These are phyloP conservation scores for Hygrocybe coccinea DNA, from an alignment of 768 basidiomycete genomes.

Conservation along the genomic window DNA sequence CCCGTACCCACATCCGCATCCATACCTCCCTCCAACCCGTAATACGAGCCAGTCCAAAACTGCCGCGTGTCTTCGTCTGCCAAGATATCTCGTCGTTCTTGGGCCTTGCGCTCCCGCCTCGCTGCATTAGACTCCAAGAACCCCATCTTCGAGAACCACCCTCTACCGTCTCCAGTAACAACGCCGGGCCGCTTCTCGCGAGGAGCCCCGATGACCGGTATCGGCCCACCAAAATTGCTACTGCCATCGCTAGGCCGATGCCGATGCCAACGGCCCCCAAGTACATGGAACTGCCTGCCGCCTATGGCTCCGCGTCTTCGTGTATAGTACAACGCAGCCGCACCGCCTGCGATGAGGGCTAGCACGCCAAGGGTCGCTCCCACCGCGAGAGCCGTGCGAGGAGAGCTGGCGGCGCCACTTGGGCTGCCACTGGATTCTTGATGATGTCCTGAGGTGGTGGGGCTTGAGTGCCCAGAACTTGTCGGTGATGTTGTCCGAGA, in stretches of 20 bases:
- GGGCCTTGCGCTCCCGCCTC: constrained; percentile 22
- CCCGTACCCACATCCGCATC: constrained; percentile 26
- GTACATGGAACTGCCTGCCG: constrained; percentile 4
- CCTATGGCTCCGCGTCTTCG: constrained; percentile 26
- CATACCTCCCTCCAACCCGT: constrained; percentile 33
- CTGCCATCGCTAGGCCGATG: constrained; percentile 30
- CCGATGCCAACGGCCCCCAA: constrained; percentile 12
- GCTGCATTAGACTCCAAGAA: constrained; percentile 7
- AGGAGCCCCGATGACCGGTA: constrained; percentile 27
- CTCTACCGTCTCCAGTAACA: too few species aligned
- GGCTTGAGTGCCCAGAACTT: background rate
- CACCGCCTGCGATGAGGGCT: constrained; percentile 43
- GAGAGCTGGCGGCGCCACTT: constrained; percentile 20
- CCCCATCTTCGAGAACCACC: constrained; percentile 9
- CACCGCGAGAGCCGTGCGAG: constrained; percentile 50
- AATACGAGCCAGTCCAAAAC: constrained; percentile 40
- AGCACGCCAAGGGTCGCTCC: constrained; percentile 60
- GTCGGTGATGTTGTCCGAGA: background rate
- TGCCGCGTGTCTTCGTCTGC: constrained; percentile 68
- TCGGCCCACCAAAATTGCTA: constrained; percentile 25
- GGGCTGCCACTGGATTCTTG: constrained; percentile 7
- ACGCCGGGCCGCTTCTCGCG: background rate
- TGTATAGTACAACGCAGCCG: constrained; percentile 42
- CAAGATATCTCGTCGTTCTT: constrained; percentile 62
- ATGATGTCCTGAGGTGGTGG: background rate